Evolutionary conservation across 2,329 filamentous ascomycete species (phyloP), one percentile per base, ranked within the genome.

Genomic region (Epichloe aotearoae): DNA sequence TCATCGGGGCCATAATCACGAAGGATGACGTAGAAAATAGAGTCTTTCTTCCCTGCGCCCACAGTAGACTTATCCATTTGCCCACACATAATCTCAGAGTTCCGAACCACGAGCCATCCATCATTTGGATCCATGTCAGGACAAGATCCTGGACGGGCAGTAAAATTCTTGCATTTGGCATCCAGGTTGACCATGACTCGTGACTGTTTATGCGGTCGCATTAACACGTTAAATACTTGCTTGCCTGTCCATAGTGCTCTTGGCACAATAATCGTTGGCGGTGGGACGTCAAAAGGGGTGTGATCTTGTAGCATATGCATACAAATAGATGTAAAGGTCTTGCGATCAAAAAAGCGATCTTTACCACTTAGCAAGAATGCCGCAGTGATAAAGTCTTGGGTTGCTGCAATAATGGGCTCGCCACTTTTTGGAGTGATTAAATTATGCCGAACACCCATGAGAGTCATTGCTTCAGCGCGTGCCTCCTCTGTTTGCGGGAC

Each of bases 371-470:
- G 74, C 4, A 97, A 71, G 63, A 89, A 98, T 0, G 93, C 87
- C 4, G 90, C 90, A 26, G 91, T 97, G 60, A 98, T 97, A 70
- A 98, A 98, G 74, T 98, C 93, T 62, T 98, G 93, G 33, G 95
- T 98, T n/a, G 93, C 91, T 17, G 90, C 89, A 70, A 98, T 97
- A 60, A 98, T 95, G 2, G 93, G 93, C 59, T 95, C 91, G 63
- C 93, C 93, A 69, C 97, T 97, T 68, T 96, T 96, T 1, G 93
- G 93, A 0, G 93, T 98, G 3, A 86, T 86, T 52, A 98, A 69
- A 64, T 98, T 98, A 73, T 97, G 83, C 69, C 96, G 95, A 51
- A 98, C 90, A 41, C 93, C 93, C 93, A 98, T 98, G 46, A 98
- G 72, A 58, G 91, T 89, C 61, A 94, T 94, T 1, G 93, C 93